Evolutionary conservation across 495 filamentous ascomycete species (phyloP).

Genomic region (Xylaria telfairii): DNA sequence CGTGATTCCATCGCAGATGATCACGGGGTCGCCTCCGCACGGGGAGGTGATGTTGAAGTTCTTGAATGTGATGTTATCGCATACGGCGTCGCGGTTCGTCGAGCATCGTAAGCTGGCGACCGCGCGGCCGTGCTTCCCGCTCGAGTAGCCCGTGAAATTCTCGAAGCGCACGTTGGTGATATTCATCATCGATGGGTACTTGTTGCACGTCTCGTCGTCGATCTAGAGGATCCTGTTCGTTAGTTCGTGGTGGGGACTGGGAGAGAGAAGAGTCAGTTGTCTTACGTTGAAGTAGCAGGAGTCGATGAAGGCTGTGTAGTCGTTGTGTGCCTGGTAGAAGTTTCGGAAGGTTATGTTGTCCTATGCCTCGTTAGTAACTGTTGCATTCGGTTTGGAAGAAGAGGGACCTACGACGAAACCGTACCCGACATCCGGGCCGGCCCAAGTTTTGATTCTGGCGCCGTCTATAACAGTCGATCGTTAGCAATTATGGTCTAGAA

Average conservation of each 20-base stretch:
- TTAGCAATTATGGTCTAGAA: background rate
- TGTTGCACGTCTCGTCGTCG: conserved; percentile 49
- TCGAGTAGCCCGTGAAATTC: conserved; percentile 61
- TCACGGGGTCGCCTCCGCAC: conserved; percentile 49
- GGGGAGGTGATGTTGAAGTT: conserved; percentile 59
- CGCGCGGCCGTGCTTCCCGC: conserved; percentile 55
- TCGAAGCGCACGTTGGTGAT: conserved; percentile 61
- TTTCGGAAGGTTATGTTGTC: conserved; percentile 66
- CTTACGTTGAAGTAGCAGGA: conserved; percentile 65
- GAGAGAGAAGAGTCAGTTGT: too few relatives aligned
- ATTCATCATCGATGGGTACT: conserved; percentile 60
- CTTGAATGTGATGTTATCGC: conserved; percentile 57
- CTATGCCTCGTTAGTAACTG: conserved; percentile 1
- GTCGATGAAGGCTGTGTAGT: conserved; percentile 60
- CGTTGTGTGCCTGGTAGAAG: conserved; percentile 62
- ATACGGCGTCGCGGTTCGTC: conserved; percentile 56
- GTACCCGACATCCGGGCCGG: conserved; percentile 58
- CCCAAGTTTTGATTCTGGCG: conserved; percentile 64
- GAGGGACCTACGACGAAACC: conserved; percentile 50
- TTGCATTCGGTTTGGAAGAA: background rate
- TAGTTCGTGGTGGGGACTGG: background rate
- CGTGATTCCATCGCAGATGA: conserved; percentile 59
- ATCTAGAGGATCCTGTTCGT: conserved; percentile 26
- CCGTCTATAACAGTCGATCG: conserved; percentile 38
- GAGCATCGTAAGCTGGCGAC: conserved; percentile 60